Base-by-base conservation (phyloP, 164 flowering plant species). In the Stephania yunnanensis region DNA sequence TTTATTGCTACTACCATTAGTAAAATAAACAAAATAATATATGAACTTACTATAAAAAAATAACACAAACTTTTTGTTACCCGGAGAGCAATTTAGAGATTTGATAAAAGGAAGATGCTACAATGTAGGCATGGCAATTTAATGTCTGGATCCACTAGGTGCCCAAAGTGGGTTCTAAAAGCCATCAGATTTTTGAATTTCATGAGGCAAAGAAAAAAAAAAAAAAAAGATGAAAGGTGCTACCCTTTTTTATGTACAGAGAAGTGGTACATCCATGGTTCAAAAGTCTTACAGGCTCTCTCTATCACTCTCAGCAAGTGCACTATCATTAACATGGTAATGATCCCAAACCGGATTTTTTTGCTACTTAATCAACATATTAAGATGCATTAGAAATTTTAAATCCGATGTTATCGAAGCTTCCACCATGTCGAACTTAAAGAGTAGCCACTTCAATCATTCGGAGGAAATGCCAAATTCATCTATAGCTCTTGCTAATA, bases 381-480 rank as follows among this genome's bases (percentile, higher is more conserved):
- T 25, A 66, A 30, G 44, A 25, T 25, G 69, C 69, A 66, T 66
- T 10, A 66, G 68, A 15, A 66, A 66, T 66, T 66, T 42, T 11
- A 9, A 66, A 66, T 66, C 17, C 12, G 29, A 25, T 66, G 36
- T 66, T 4, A 25, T 25, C 69, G 30, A 66, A 25, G 42, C 69
- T 30, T 66, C 12, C 69, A 66, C 69, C 36, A 66, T 36, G 42
- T 7, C 44, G 17, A 30, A 10, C 69, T 29, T 15, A 29, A 66
- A 66, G 44, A 66, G 44, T 66, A 29, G 44, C 69, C 44, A 66
- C 36, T 66, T 25, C 42, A 25, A 66, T 75, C 70, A 74, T 71
- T 77, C 75, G 4, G 70, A 74, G 45, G 69, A 70, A 66, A 76
- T 46, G 71, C 64, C 74, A 63, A 81, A 45, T 13, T 81, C 81